Evolutionary conservation across 2,329 filamentous ascomycete genomes (phyloP), one percentile per base, ranked within the genome.

Genomic region (Torrubiella hemipterigena): DNA sequence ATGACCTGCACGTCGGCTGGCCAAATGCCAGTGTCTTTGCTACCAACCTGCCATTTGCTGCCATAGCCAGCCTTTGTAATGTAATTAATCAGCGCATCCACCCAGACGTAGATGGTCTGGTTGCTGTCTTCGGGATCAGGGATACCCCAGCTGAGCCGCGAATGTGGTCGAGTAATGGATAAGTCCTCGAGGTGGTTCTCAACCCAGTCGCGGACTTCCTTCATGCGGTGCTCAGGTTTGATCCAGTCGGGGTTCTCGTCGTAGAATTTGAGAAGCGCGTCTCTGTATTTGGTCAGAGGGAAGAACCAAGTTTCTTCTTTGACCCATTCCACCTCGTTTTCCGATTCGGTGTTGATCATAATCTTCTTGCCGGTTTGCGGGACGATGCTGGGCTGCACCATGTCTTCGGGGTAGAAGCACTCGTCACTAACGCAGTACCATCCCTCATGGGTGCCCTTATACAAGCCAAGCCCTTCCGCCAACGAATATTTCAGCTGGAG

Each of bases 401-500:
- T 63, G 6, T 74, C 73, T 32, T 79, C 70, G 0, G 89, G 85
- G 51, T 95, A 96, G 56, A 93, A 98, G 23, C 89, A 89, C 65
- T 98, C 91, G 53, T 98, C 91, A 52, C 83, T 86, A 32, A 98
- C 80, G 34, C 82, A 91, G 54, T 98, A 98, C 91, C 91, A 98
- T 2, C 91, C 91, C 50, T 85, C 75, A 46, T 96, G 91, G 43
- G 81, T 84, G 9, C 76, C 74, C 47, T 81, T 76, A 56, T 95
- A 95, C 32, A 96, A 79, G 38, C 81, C 77, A 7, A 81, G 80
- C 28, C 70, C 66, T 33, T 86, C 75, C 1, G 49, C 48, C 0
- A 54, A 45, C 1, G 45, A 37, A 20, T 56, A 44, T 46, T 78
- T 69, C 36, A 98, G 64, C 51, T 86, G 67, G 41, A 73, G 67